Evolutionary conservation across 768 basidiomycete genomes (phyloP).

Genomic region (Hygrophoropsis aurantiaca): DNA sequence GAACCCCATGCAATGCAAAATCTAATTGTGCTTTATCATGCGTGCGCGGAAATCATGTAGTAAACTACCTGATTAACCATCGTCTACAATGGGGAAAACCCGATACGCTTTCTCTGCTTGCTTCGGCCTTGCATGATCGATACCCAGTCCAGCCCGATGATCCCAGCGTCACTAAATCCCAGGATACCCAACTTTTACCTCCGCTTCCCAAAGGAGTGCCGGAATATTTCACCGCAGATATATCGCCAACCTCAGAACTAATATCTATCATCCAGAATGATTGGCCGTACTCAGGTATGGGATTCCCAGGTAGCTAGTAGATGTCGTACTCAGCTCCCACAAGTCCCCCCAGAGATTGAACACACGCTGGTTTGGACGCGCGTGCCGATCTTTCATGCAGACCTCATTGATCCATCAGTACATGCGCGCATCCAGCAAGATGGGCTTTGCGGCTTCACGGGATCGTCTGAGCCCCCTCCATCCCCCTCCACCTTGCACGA

Average conservation of each 20-base stretch:
- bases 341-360: constrained; percentile 70
- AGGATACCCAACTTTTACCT: constrained; percentile 16
- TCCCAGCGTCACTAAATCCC: neutral
- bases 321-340: neutral
- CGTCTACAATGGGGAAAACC: constrained; percentile 77
- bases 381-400: constrained; percentile 65
- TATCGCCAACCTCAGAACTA: constrained; percentile 45
- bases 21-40: too few relatives aligned
- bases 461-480: constrained; percentile 51
- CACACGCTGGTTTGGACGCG: constrained; percentile 80
- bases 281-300: constrained; percentile 83
- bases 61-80: constrained; percentile 66
- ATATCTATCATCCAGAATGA: constrained; percentile 79
- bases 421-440: constrained; percentile 64
- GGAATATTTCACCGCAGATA: constrained; percentile 66
- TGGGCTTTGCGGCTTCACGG: constrained; percentile 84
- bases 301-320: neutral
- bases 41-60: too few relatives aligned
- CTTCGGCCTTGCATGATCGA: constrained; percentile 45
- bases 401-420: constrained; percentile 51
- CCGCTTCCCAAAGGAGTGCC: constrained; percentile 38
- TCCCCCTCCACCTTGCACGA: constrained; percentile 57
- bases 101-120: constrained; percentile 62
- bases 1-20: neutral
- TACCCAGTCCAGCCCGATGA: neutral